Base-by-base conservation (phyloP, 2,329 filamentous ascomycete genomes). In the Nigrograna mackinnonii region DNA sequence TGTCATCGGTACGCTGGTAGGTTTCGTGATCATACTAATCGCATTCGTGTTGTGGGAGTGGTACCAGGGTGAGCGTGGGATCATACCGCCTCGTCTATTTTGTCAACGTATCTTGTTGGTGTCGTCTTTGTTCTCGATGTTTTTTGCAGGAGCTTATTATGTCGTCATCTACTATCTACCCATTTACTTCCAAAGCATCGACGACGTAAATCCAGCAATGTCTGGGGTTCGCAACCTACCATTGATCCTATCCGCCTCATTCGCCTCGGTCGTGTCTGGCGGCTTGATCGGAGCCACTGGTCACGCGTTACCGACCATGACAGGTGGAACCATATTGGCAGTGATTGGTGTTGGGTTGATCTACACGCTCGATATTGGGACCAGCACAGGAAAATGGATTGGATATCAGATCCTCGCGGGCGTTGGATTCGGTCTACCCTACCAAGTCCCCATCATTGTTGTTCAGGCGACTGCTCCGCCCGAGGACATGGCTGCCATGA, bases 141-240 rank as follows among this genome's bases (percentile, higher is more conserved):
- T 72, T 42, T 48, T 55, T 36, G 45, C 45, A 49, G 70, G 66
- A 13, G 40, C 50, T 13, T 73, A 63, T 41, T 67, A 69, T 43
- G 24, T 70, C n/a, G 34, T 70, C 1, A 49, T 74, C 5, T 76
- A 74, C 57, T 75, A 72, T 46, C 55, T 76, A 1, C 73, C 73
- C 3, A 70, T 78, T 24, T 76, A 74, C 52, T 78, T 78, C 58
- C 75, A 78, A 53, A 55, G 60, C 1, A 63, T 75, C 9, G 54
- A 60, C 14, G 57, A 59, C 22, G 56, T 60, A 6, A 58, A 43
- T 6, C 58, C 74, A 1, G 53, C 60, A 7, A 41, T 57, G 16
- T 69, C 64, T 2, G 73, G 74, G 3, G 58, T 77, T 13, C 58
- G 63, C 18, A 73, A 71, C 37, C 50, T 77, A 6, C 67, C 72